Conservation (phyloP, 2,329 filamentous ascomycete species). For the Saccharata proteae region DNA sequence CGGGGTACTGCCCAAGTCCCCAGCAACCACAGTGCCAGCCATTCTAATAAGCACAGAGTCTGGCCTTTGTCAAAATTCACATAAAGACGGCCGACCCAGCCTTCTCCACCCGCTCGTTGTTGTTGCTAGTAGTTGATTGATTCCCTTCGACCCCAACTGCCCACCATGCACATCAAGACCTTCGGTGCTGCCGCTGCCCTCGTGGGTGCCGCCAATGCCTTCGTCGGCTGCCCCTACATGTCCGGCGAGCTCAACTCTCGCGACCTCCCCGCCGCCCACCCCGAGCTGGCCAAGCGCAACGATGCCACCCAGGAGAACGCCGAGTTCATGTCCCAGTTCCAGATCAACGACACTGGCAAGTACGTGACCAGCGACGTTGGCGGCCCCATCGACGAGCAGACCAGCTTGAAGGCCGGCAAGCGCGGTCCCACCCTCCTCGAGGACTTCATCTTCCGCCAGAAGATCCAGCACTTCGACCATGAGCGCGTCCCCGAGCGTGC, state of each 20-base stretch:
- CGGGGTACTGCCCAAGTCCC: slow-evolving; percentile 2
- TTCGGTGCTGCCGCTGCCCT: slow-evolving; percentile 7
- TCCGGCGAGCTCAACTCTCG: slow-evolving; percentile 14
- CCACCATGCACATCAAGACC: slow-evolving; percentile 7
- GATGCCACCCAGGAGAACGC: slow-evolving; percentile 11
- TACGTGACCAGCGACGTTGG: slow-evolving; percentile 52
- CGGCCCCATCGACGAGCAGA: slow-evolving; percentile 54
- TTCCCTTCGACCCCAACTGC: background rate
- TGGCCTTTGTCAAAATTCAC: slow-evolving; percentile 2
- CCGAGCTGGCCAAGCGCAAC: slow-evolving; percentile 15
- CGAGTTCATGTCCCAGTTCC: slow-evolving; percentile 24
- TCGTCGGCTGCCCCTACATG: slow-evolving; percentile 24
- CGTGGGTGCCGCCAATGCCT: slow-evolving; percentile 5
- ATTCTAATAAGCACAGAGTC: slow-evolving; percentile 3
- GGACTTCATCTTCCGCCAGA: slow-evolving; percentile 62
- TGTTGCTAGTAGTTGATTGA: slow-evolving; percentile 2
- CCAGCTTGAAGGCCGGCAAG: slow-evolving; percentile 53
- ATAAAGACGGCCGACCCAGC: too few relatives aligned
- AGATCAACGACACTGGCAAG: slow-evolving; percentile 22
- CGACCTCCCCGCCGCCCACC: slow-evolving; percentile 18
- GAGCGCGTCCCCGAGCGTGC: slow-evolving; percentile 48
- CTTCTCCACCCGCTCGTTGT: slow-evolving; percentile 1
- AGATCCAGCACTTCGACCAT: slow-evolving; percentile 59
- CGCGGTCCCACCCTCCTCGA: slow-evolving; percentile 58
- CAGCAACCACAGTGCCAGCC: slow-evolving; percentile 1